Base-by-base conservation (phyloP, 129 eudicot species). In the Saposhnikovia divaricata region DNA sequence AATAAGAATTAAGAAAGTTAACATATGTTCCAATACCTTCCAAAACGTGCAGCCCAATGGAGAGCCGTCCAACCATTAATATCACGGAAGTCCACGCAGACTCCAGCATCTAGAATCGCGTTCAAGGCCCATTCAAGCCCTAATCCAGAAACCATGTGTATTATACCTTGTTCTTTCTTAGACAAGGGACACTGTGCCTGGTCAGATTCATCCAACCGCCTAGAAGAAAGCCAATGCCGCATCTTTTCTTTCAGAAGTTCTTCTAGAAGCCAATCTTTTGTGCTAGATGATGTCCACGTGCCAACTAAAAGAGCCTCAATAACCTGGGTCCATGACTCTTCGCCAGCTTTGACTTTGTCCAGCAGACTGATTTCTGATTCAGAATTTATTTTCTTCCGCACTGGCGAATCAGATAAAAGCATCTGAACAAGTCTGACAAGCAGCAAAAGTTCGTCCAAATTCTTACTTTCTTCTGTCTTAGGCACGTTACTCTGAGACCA, bases 61-160 rank as follows among this genome's bases (percentile, higher is more conserved):
- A 96, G 99, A 43, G 99, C 97, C 39, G 99, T 92, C 99, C 98
- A 96, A 38, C 99, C 99, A 73, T 88, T 92, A 46, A 90, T 89
- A 79, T 96, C 99, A n/a, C 99, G 98, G 76, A 96, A 92, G 81
- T 96, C 88, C 23, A 90, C 79, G 25, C 89, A 85, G 77, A 92
- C 93, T 77, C 99, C 98, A 78, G 91, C 79, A 27, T 81, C 85
- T 59, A 96, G 90, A 87, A 96, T 88, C 43, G 93, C 95, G 71
- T 79, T 83, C 86, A 96, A 86, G 77, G 99, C 99, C 99, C 99
- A 96, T 81, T 81, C 96, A 84, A 87, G 92, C 55, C 99, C 99
- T 86, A 96, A 86, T 77, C 98, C 98, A 75, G 99, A 87, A 87
- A 92, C 86, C 95, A 92, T 90, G 85, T 96, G 99, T 82, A 96